These are phyloP conservation scores for Podospora pseudoanserina DNA, from an alignment of 495 filamentous ascomycete species.

Conservation along the genomic window DNA sequence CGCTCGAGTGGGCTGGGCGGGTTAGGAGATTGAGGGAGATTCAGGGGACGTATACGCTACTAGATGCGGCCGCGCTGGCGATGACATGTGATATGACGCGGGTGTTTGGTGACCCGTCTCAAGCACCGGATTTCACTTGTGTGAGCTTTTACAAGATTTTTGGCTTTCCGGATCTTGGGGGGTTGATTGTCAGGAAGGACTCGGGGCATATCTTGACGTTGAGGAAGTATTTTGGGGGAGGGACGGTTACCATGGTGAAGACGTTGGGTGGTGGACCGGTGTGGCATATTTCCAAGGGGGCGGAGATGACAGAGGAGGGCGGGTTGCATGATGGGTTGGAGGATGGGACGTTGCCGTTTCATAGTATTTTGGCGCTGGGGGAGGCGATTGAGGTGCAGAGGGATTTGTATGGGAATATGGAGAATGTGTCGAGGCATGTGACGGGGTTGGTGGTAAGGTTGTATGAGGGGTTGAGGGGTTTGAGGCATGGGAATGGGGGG, in stretches of 20 bases:
- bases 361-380: slow-evolving; percentile 68
- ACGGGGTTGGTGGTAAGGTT: slow-evolving; percentile 51
- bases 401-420: slow-evolving; percentile 59
- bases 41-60: slow-evolving; percentile 58
- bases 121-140: slow-evolving; percentile 68
- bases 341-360: slow-evolving; percentile 77
- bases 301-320: slow-evolving; percentile 22
- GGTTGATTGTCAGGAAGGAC: slow-evolving; percentile 60
- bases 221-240: slow-evolving; percentile 72
- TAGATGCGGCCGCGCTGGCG: slow-evolving; percentile 71
- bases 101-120: slow-evolving; percentile 52
- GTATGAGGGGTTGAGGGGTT: slow-evolving; percentile 45
- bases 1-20: slow-evolving; percentile 55
- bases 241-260: slow-evolving; percentile 69
- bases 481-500: slow-evolving; percentile 59
- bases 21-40: slow-evolving; percentile 39
- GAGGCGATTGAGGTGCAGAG: slow-evolving; percentile 64
- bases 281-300: slow-evolving; percentile 63
- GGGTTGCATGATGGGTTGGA: slow-evolving; percentile 45
- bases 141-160: slow-evolving; percentile 82
- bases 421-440: slow-evolving; percentile 60
- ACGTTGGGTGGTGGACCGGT: slow-evolving; percentile 43
- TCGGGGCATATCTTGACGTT: slow-evolving; percentile 59
- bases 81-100: slow-evolving; percentile 60
- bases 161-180: slow-evolving; percentile 74